A percentile compares a stretch with the other conserved stretches of the same genome.
Evolutionary conservation across 2,329 filamentous ascomycete species (phyloP).

Genomic region (Apiospora saccharicola): DNA sequence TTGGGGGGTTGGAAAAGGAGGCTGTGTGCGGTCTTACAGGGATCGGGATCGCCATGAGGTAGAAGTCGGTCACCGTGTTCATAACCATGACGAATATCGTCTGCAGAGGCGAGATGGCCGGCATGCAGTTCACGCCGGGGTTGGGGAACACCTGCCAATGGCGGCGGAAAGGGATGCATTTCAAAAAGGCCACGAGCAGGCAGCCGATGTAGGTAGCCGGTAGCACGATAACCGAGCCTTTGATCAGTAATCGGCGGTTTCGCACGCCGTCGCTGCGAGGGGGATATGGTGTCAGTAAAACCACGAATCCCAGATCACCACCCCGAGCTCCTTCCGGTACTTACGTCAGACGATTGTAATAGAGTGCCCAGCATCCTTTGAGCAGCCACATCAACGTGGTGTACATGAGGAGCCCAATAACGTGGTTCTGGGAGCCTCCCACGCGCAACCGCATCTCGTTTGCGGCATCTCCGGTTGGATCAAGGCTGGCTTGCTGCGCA

Average conservation of each 20-base stretch:
- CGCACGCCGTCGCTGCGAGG: slow-evolving; percentile 48
- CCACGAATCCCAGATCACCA: not conserved
- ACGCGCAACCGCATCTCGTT: slow-evolving; percentile 34
- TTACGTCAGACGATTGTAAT: slow-evolving; percentile 38
- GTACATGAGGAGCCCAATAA: slow-evolving; percentile 36
- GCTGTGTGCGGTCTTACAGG: slow-evolving; percentile 43
- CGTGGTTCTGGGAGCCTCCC: slow-evolving; percentile 37
- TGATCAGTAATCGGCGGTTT: slow-evolving; percentile 47
- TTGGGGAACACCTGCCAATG: slow-evolving; percentile 60
- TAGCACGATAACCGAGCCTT: slow-evolving; percentile 50
- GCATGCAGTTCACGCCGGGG: slow-evolving; percentile 57
- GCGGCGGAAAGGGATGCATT: slow-evolving; percentile 51
- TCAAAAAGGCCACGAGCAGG: slow-evolving; percentile 52
- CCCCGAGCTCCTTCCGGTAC: not conserved
- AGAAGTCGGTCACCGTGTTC: slow-evolving; percentile 57
- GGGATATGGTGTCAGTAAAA: no score
- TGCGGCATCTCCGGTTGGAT: slow-evolving; percentile 26
- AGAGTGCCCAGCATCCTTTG: slow-evolving; percentile 37
- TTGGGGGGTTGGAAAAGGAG: slow-evolving; percentile 29
- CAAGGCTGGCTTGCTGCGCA: not conserved
- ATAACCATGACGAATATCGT: slow-evolving; percentile 54
- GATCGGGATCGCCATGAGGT: slow-evolving; percentile 57
- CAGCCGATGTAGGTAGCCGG: slow-evolving; percentile 52
- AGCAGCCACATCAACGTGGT: slow-evolving; percentile 37
- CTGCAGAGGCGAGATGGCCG: slow-evolving; percentile 54